A percentile compares a stretch with the other conserved stretches of the same genome.
These are phyloP conservation scores for Scheffersomyces parashehatae DNA, from an alignment of 1,139 yeast species.

Conservation along the genomic window DNA sequence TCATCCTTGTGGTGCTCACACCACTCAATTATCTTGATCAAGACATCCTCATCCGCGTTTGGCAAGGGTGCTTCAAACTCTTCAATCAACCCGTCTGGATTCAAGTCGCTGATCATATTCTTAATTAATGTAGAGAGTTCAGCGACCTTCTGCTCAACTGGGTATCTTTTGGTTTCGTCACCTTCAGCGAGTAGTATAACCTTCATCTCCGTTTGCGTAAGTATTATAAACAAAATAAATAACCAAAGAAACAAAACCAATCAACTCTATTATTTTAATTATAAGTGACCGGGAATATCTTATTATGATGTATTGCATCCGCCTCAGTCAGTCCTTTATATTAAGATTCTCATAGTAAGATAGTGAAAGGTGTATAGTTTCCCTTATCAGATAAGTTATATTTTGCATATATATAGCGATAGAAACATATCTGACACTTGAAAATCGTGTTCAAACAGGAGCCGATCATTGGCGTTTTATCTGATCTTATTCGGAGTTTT, in stretches of 20 bases:
- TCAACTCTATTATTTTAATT: not conserved
- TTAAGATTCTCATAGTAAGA: too few relatives aligned
- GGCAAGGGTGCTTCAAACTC: conserved; percentile 91
- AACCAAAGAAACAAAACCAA: too few relatives aligned
- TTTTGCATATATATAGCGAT: too few relatives aligned
- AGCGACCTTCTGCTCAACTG: conserved; percentile 81
- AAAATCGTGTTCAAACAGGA: too few relatives aligned
- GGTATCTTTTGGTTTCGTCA: conserved; percentile 71
- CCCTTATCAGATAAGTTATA: too few relatives aligned
- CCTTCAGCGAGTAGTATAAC: conserved; percentile 63
- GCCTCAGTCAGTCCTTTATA: too few relatives aligned
- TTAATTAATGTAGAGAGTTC: conserved; percentile 86
- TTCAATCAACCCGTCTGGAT: conserved; percentile 59
- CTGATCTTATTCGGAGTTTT: too few relatives aligned
- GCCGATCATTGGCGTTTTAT: too few relatives aligned
- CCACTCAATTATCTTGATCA: conserved; percentile 93
- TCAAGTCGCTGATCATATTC: conserved; percentile 84
- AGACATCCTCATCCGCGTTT: conserved; percentile 81
- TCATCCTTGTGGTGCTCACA: conserved; percentile 95
- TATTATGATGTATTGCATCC: too few relatives aligned
- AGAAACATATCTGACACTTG: too few relatives aligned
- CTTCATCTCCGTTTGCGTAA: conserved; percentile 15
- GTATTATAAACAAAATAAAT: not conserved
- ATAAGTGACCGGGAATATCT: too few relatives aligned
- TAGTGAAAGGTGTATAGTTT: too few relatives aligned